These are phyloP conservation scores for Trichomonas tenax DNA, from an alignment of 208 protist genomes.

Conservation along the genomic window DNA sequence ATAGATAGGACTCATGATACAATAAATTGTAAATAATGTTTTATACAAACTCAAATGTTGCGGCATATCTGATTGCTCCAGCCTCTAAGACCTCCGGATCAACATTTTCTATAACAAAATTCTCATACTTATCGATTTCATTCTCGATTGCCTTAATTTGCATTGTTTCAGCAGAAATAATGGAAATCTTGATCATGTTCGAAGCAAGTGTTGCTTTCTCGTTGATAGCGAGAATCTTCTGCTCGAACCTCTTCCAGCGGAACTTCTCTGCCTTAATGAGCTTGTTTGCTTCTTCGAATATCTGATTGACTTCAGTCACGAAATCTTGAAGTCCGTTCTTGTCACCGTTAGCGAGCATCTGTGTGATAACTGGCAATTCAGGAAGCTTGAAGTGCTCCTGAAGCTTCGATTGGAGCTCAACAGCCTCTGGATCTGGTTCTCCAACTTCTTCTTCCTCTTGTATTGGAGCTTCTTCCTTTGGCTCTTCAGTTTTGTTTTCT, in stretches of 20 bases:
- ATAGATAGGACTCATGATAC: too few species aligned
- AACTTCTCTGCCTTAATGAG: background rate
- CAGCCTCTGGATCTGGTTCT: background rate
- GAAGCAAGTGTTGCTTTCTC: background rate
- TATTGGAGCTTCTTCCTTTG: background rate
- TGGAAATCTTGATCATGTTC: background rate
- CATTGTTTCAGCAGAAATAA: background rate
- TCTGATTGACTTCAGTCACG: background rate
- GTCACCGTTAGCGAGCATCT: background rate
- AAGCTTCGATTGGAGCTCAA: background rate
- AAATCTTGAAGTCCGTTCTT: background rate
- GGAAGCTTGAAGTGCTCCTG: background rate
- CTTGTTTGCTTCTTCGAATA: background rate
- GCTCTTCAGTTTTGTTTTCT: background rate
- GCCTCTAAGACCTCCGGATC: background rate
- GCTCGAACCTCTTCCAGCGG: background rate
- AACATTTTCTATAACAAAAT: background rate
- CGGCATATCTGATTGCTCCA: background rate
- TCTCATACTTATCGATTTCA: background rate
- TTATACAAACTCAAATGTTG: conserved; percentile 9
- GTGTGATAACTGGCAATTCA: background rate
- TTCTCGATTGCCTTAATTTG: background rate
- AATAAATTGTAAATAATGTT: background rate
- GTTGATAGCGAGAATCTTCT: background rate
- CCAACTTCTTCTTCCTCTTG: background rate